Conservation (phyloP, 202 grass and related monocot species). For the Setaria viridis region DNA sequence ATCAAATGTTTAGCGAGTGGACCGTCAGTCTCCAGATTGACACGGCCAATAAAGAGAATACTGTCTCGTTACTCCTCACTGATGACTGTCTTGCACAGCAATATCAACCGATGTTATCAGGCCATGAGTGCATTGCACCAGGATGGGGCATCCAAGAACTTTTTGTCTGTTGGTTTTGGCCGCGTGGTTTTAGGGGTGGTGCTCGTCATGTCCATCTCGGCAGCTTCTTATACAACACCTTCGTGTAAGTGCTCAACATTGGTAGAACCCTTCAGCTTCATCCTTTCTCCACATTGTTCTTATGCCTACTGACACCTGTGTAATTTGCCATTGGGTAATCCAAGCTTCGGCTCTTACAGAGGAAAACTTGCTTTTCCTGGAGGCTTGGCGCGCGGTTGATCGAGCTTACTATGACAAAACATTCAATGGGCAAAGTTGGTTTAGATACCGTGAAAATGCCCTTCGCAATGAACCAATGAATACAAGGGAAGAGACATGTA, state of each 20-base stretch:
- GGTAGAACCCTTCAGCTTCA: conserved; percentile 11
- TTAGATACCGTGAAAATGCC: conserved; percentile 86
- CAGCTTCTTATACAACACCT: conserved; percentile 58
- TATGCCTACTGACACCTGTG: conserved; percentile 29
- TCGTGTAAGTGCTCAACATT: conserved; percentile 58
- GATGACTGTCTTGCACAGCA: conserved; percentile 31
- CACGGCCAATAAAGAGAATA: conserved; percentile 43
- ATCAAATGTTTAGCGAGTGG: conserved; percentile 29
- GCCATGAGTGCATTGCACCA: conserved; percentile 3
- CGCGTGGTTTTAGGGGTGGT: conserved; percentile 57
- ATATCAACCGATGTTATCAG: conserved; percentile 41
- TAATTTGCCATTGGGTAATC: conserved; percentile 17
- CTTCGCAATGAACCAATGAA: conserved; percentile 88
- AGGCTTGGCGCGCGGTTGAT: conserved; percentile 94
- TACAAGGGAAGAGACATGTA: conserved; percentile 97
- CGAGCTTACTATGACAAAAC: conserved; percentile 93
- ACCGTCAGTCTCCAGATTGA: conserved; percentile 26
- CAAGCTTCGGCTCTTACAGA: conserved; percentile 81
- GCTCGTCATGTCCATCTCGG: conserved; percentile 68
- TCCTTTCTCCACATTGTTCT: background rate
- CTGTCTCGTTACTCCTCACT: conserved; percentile 49
- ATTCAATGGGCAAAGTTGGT: conserved; percentile 97
- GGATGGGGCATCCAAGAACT: conserved; percentile 51
- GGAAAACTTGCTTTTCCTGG: conserved; percentile 95
- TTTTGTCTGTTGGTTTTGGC: conserved; percentile 48